Evolutionary conservation across 352 stramenopile genomes (phyloP).

Genomic region (Bremia lactucae): DNA sequence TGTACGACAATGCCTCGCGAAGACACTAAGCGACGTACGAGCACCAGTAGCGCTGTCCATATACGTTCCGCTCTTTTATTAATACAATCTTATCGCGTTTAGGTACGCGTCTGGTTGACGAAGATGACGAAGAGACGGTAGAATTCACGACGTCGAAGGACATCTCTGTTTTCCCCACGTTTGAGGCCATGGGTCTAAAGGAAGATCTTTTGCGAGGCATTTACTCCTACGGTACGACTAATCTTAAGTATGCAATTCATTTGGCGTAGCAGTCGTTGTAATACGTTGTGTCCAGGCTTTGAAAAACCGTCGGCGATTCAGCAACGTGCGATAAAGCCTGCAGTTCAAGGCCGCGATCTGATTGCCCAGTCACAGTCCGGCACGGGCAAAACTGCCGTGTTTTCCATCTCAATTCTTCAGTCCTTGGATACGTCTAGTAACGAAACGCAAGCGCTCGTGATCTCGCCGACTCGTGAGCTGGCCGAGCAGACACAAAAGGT

Average conservation of each 20-base stretch:
- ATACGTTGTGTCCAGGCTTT: constrained; percentile 63
- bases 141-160: constrained; percentile 89
- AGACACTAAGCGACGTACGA: constrained; percentile 22
- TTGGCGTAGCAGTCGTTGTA: constrained; percentile 3
- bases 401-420: constrained; percentile 92
- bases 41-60: neutral
- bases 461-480: constrained; percentile 94
- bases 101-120: constrained; percentile 56
- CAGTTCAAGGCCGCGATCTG: constrained; percentile 91
- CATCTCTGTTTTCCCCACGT: constrained; percentile 78
- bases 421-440: constrained; percentile 86
- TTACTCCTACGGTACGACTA: constrained; percentile 57
- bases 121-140: constrained; percentile 53
- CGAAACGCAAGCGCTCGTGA: constrained; percentile 91
- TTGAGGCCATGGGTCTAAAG: constrained; percentile 88
- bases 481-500: constrained; percentile 97
- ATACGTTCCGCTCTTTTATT: constrained; percentile 4
- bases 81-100: neutral
- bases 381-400: constrained; percentile 92
- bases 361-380: constrained; percentile 95
- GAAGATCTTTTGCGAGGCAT: constrained; percentile 88
- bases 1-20: constrained; percentile 12
- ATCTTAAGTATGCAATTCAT: neutral
- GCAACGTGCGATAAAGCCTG: constrained; percentile 94
- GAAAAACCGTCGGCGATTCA: constrained; percentile 98